Evolutionary conservation across 1,139 yeast species (phyloP).

Genomic region (Debaryomyces fabryi): DNA sequence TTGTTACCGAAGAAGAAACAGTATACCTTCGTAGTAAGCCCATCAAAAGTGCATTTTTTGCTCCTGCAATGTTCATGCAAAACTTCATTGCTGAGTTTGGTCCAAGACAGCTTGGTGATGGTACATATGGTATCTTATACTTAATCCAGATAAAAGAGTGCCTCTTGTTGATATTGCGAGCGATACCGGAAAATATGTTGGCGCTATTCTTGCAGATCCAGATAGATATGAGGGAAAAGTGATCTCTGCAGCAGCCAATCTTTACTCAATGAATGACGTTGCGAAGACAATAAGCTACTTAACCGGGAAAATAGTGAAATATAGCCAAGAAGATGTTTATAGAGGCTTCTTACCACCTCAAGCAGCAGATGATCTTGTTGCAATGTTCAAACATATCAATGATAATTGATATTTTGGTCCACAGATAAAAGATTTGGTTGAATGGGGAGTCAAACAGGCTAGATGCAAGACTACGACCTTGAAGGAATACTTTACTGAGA

Average conservation of each 20-base stretch:
- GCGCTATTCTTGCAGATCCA: slow-evolving; percentile 8
- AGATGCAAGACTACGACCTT: background rate
- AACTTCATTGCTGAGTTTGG: slow-evolving; percentile 1
- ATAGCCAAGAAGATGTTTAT: slow-evolving; percentile 6
- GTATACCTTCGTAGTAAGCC: slow-evolving; percentile 15
- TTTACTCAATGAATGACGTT: slow-evolving; percentile 2
- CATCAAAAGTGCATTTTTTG: slow-evolving; percentile 9
- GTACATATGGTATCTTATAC: slow-evolving; percentile 4
- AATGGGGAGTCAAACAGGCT: background rate
- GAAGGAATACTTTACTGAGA: background rate
- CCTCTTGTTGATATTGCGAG: slow-evolving; percentile 2
- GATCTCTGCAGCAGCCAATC: slow-evolving; percentile 5
- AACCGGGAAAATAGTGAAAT: slow-evolving; percentile 6
- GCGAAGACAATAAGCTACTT: background rate
- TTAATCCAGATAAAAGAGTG: background rate
- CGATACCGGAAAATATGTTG: slow-evolving; percentile 11
- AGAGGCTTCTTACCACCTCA: slow-evolving; percentile 7
- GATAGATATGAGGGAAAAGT: slow-evolving; percentile 10
- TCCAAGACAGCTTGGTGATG: slow-evolving; percentile 8
- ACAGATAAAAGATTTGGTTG: slow-evolving; percentile 2
- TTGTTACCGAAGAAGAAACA: slow-evolving; percentile 29
- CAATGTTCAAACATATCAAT: slow-evolving; percentile 5
- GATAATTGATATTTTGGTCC: slow-evolving; percentile 9
- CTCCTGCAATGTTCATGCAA: slow-evolving; percentile 12
- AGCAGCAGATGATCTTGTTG: slow-evolving; percentile 1